Conservation (phyloP, 352 stramenopile genomes). For the Globisporangium irregulare region DNA sequence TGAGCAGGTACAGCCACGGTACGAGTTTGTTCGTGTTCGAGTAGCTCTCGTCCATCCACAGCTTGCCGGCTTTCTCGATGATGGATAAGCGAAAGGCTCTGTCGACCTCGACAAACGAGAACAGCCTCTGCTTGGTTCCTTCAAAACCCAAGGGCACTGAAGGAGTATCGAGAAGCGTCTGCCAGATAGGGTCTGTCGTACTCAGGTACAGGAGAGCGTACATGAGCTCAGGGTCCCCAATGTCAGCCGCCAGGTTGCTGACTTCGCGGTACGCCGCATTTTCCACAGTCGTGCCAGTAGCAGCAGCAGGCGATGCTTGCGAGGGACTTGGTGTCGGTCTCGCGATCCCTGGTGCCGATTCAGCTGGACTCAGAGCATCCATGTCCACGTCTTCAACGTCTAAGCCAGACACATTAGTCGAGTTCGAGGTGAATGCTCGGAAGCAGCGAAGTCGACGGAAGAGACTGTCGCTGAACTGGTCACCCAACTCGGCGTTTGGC, state of each 20-base stretch:
- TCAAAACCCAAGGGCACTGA: background rate
- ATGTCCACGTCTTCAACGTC: constrained; percentile 27
- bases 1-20: constrained; percentile 75
- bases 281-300: constrained; percentile 36
- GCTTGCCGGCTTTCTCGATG: constrained; percentile 46
- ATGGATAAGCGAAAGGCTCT: constrained; percentile 42
- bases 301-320: constrained; percentile 1
- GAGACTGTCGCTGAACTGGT: constrained; percentile 72
- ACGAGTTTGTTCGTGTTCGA: constrained; percentile 54
- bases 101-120: constrained; percentile 51
- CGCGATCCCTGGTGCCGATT: constrained; percentile 4
- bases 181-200: constrained; percentile 71
- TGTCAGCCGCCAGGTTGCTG: constrained; percentile 75
- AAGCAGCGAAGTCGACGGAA: constrained; percentile 79
- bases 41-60: constrained; percentile 57
- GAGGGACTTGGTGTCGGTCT: background rate
- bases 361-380: background rate
- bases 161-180: constrained; percentile 23
- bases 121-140: constrained; percentile 13
- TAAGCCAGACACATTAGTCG: constrained; percentile 19
- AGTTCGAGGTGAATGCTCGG: constrained; percentile 49
- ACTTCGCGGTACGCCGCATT: constrained; percentile 84
- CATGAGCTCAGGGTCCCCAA: constrained; percentile 79
- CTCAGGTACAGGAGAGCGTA: constrained; percentile 81
- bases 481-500: constrained; percentile 45